Base-by-base conservation (phyloP, 139 green algal genomes). In the Chlamydomonas applanata region DNA sequence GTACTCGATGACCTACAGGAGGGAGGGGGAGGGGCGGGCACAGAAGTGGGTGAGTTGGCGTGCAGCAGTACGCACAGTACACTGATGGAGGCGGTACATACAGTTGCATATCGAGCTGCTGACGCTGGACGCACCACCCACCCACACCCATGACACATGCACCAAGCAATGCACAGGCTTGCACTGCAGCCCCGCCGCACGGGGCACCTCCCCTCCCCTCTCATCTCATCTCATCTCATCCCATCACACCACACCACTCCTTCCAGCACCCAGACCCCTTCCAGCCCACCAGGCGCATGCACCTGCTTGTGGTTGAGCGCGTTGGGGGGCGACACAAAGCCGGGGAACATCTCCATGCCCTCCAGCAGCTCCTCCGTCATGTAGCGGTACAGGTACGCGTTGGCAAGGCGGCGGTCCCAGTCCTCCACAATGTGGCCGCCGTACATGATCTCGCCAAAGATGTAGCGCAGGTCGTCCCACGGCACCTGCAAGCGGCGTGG, bases 361-460 rank as follows among this genome's bases (percentile, higher is more conserved):
- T 96, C 93, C 65, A 98, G 80, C 70, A 97, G 85, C 13, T 71
- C 68, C 74, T 96, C 90, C 27, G 91, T 90, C 67, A 98, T 86
- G 79, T 92, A 93, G 3, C 85, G 82, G 72, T 59, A 72, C 72
- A 82, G 71, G 71, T 85, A 85, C 32, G 75, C 85, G 56, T 82
- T 89, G 20, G 86, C 81, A n/a, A 97, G 86, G 45, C 92, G 90
- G 22, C 94, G 79, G 76, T 98, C 94, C 89, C 91, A 97, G 76
- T 95, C 92, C 74, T 98, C 94, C 59, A 97, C 93, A 33, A 98
- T 92, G 86, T 98, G 94, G 9, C 94, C 94, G 22, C 94, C 94
- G 73, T 98, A 98, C 89, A 98, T 96, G 80, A 98, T 98, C 83
- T 98, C 94, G 30, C 94, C 94, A 86, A 96, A 92, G 71, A 97